A percentile compares a stretch with the other conserved stretches of the same genome.
These are phyloP conservation scores for Colletotrichum sp. DNA, from an alignment of 2,329 filamentous ascomycete genomes.

Conservation along the genomic window DNA sequence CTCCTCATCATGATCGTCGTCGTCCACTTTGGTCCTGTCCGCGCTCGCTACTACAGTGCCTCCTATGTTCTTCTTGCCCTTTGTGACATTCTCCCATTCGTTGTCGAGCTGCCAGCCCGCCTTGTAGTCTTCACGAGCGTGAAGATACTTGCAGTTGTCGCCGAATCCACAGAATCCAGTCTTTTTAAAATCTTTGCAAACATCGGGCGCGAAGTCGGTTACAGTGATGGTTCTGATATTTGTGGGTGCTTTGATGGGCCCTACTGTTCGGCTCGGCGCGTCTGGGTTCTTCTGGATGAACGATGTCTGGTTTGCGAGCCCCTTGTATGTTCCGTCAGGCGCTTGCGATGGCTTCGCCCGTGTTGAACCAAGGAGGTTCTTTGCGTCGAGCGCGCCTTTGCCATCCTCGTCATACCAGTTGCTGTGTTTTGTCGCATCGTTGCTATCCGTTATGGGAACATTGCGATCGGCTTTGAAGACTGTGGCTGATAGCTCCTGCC, in stretches of 20 bases:
- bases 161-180: conserved; percentile 66
- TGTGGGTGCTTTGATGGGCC: conserved; percentile 84
- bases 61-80: conserved; percentile 66
- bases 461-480: conserved; percentile 65
- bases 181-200: conserved; percentile 77
- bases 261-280: conserved; percentile 71
- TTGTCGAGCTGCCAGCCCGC: conserved; percentile 94
- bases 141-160: conserved; percentile 82
- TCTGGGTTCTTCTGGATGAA: conserved; percentile 85
- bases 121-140: conserved; percentile 79
- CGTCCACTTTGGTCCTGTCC: conserved; percentile 44
- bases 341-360: conserved; percentile 29
- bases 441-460: conserved; percentile 67
- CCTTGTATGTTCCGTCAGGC: conserved; percentile 76
- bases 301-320: conserved; percentile 71
- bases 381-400: conserved; percentile 46
- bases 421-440: conserved; percentile 87
- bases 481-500: conserved; percentile 52
- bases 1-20: conserved; percentile 59
- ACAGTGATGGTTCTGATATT: conserved; percentile 92
- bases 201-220: conserved; percentile 89
- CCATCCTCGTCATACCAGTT: conserved; percentile 88
- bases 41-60: conserved; percentile 68
- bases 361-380: conserved; percentile 65
- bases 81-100: conserved; percentile 89